Evolutionary conservation across 2,329 filamentous ascomycete species (phyloP).

Genomic region (Ceratocystis destructans): DNA sequence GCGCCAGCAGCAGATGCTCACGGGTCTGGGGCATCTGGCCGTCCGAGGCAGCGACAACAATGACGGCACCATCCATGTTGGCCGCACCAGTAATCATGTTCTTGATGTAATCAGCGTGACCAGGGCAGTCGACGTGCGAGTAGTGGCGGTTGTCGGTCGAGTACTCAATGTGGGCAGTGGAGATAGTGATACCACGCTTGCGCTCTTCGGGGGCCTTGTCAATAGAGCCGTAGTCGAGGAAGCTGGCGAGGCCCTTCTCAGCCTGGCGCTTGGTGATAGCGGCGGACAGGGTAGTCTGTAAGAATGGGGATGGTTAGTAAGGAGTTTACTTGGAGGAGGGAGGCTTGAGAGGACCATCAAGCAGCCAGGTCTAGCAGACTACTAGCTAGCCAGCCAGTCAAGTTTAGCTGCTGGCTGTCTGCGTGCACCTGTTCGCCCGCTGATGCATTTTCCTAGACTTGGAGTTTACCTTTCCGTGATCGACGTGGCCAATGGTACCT

Average conservation of each 20-base stretch:
- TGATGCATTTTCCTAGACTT: too few species aligned
- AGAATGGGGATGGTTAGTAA: constrained; percentile 1
- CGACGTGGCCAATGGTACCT: constrained; percentile 98
- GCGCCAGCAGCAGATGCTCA: constrained; percentile 93
- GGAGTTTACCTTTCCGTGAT: constrained; percentile 81
- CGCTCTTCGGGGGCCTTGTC: constrained; percentile 99
- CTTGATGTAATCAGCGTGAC: constrained; percentile 99
- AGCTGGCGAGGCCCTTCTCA: constrained; percentile 84
- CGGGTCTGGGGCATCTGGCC: constrained; percentile 99
- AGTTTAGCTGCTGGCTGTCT: not conserved
- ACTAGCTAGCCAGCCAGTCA: not conserved
- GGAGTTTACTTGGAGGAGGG: not conserved
- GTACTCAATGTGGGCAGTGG: constrained; percentile 97
- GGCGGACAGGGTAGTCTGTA: constrained; percentile 87
- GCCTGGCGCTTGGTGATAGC: constrained; percentile 98
- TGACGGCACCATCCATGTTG: constrained; percentile 98
- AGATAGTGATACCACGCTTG: constrained; percentile 99
- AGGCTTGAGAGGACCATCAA: not conserved
- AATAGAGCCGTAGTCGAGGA: constrained; percentile 94
- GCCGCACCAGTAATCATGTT: constrained; percentile 99
- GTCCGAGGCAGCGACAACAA: constrained; percentile 94
- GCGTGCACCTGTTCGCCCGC: too few species aligned
- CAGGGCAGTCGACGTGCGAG: constrained; percentile 98
- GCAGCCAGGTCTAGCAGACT: not conserved
- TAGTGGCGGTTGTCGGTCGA: constrained; percentile 88